A percentile compares a stretch with the other conserved stretches of the same genome.
phyloP scores from a whole-genome alignment of 228 moss, liverwort and hornwort genomes.

The Sphagnum fallax region DNA sequence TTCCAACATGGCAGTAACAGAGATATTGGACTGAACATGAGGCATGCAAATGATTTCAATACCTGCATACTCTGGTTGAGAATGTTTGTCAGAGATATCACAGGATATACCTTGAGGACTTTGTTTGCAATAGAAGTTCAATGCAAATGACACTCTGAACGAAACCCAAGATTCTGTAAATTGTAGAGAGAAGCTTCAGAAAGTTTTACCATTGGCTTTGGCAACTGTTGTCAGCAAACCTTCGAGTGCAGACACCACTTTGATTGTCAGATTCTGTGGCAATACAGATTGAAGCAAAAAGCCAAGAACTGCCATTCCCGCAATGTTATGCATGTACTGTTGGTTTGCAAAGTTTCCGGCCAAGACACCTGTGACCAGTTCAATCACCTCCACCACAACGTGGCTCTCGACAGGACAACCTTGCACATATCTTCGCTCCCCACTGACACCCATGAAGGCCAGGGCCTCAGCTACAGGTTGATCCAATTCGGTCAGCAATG shows the following conservation, averaged over 20 bases:
- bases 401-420: constrained; percentile 10
- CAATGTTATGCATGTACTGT: constrained; percentile 33
- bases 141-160: no score
- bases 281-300: constrained; percentile 33
- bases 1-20: no score
- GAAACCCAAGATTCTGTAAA: no score
- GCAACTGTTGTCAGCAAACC: constrained; percentile 21
- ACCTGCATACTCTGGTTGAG: no score
- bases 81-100: no score
- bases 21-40: no score
- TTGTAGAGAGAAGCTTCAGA: no score
- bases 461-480: constrained; percentile 12
- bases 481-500: constrained; percentile 33
- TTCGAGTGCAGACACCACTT: constrained; percentile 29
- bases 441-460: neutral
- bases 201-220: constrained; percentile 9
- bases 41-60: no score
- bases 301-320: constrained; percentile 30
- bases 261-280: constrained; percentile 22
- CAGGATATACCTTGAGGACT: no score
- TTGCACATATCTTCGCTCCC: neutral
- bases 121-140: no score
- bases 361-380: constrained; percentile 30
- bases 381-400: constrained; percentile 33
- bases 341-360: constrained; percentile 28